These are phyloP conservation scores for Arctostaphylos glauca DNA, from an alignment of 148 eudicot species.

Conservation along the genomic window DNA sequence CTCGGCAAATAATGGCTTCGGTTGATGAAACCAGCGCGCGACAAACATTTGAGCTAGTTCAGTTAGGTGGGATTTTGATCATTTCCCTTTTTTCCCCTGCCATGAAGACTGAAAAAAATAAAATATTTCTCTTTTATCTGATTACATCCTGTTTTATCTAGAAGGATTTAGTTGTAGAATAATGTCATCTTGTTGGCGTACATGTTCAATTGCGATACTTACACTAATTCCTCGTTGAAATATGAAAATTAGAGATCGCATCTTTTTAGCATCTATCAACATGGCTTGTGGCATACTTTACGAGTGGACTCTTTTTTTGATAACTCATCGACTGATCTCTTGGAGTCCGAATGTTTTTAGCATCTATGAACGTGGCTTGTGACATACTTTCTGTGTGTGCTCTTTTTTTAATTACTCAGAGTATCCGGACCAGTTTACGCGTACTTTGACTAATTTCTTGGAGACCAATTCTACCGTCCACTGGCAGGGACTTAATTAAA, in stretches of 20 bases:
- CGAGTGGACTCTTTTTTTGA: neutral
- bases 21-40: neutral
- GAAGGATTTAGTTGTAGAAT: slow-evolving; percentile 9
- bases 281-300: neutral
- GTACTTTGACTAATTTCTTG: too few species aligned
- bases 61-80: slow-evolving; percentile 18
- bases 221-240: neutral
- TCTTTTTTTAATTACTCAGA: too few species aligned
- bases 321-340: too few species aligned
- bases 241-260: neutral
- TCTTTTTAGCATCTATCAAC: neutral
- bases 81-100: slow-evolving; percentile 3
- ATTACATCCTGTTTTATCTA: slow-evolving; percentile 11
- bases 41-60: slow-evolving; percentile 2
- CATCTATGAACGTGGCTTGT: neutral
- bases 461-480: too few species aligned
- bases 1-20: slow-evolving; percentile 16
- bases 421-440: too few species aligned
- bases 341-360: neutral
- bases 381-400: neutral
- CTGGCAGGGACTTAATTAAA: too few species aligned
- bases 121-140: slow-evolving; percentile 3
- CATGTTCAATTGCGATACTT: neutral
- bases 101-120: slow-evolving; percentile 10
- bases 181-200: slow-evolving; percentile 7